Conservation (phyloP, 352 stramenopile species). For the Phytophthora cajani region DNA sequence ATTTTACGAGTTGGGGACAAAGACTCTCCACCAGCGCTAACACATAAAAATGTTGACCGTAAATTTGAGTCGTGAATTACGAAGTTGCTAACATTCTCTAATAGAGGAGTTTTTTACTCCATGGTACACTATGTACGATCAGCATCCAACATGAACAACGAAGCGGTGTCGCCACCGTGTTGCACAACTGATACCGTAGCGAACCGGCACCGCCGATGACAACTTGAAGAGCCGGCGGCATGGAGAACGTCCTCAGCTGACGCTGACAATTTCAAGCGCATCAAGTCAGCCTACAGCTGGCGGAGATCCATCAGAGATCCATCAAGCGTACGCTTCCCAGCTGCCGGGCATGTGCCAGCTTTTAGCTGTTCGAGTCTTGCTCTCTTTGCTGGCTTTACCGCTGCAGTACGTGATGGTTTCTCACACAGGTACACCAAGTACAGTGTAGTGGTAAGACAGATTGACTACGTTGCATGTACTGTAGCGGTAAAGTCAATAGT, state of each 20-base stretch:
- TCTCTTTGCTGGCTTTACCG: neutral
- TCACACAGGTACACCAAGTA: too few species aligned
- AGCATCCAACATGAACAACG: neutral
- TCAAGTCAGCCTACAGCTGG: constrained; percentile 12
- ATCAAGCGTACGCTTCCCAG: constrained; percentile 19
- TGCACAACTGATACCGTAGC: neutral
- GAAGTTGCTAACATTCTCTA: too few species aligned
- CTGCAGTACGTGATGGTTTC: neutral
- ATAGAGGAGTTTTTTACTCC: too few species aligned
- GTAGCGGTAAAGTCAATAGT: too few species aligned
- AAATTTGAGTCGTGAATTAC: too few species aligned
- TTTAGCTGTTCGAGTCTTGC: neutral
- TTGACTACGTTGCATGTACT: too few species aligned
- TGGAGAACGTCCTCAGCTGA: constrained; percentile 2
- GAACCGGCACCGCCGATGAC: neutral
- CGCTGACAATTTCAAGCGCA: neutral
- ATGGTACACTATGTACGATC: too few species aligned
- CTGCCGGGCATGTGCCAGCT: constrained; percentile 13
- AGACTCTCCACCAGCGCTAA: too few species aligned
- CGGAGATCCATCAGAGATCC: constrained; percentile 3
- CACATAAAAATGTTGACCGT: too few species aligned
- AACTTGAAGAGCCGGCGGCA: constrained; percentile 13
- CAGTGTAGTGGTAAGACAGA: too few species aligned
- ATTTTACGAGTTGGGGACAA: too few species aligned
- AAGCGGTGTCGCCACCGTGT: neutral